phyloP scores from a whole-genome alignment of 1,284 basidiomycete species.

The Vanrija pseudolonga region DNA sequence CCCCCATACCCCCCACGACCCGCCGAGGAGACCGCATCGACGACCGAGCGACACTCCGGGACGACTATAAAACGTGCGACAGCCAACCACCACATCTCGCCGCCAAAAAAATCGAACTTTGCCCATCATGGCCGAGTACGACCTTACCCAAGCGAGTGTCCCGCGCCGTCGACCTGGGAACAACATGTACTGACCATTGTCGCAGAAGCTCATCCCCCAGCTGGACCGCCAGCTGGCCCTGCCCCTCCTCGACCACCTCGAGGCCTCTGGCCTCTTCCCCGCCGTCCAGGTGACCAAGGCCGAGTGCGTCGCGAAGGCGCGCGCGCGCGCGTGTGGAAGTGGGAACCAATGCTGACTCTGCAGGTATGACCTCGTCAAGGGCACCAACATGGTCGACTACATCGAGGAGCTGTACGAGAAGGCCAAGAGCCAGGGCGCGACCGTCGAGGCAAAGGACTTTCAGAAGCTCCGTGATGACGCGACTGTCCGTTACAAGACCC shows the following conservation, averaged over 20 bases:
- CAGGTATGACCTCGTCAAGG: slow-evolving; percentile 89
- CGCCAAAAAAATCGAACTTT: not conserved
- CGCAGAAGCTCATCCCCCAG: slow-evolving; percentile 82
- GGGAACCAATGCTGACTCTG: not conserved
- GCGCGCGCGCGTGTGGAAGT: not conserved
- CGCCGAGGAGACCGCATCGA: no score
- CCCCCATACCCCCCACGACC: no score
- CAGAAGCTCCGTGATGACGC: slow-evolving; percentile 72
- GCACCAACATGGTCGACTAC: slow-evolving; percentile 95
- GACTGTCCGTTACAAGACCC: slow-evolving; percentile 73
- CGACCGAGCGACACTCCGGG: no score
- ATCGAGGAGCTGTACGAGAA: slow-evolving; percentile 73
- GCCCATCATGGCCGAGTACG: slow-evolving; percentile 70
- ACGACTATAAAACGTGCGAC: no score
- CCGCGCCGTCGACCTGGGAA: not conserved
- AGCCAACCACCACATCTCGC: not conserved
- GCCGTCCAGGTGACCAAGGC: slow-evolving; percentile 44
- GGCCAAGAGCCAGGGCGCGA: slow-evolving; percentile 53
- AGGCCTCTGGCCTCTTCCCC: slow-evolving; percentile 50
- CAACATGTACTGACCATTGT: slow-evolving; percentile 10
- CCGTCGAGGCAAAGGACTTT: slow-evolving; percentile 57
- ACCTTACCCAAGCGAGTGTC: slow-evolving; percentile 60
- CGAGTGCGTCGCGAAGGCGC: slow-evolving; percentile 47
- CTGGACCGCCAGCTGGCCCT: slow-evolving; percentile 92
- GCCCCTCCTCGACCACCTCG: slow-evolving; percentile 83